A percentile compares a stretch with the other conserved stretches of the same genome.
Conservation (phyloP, 1,139 yeast species). For the Sugiyamaella castrensis region DNA sequence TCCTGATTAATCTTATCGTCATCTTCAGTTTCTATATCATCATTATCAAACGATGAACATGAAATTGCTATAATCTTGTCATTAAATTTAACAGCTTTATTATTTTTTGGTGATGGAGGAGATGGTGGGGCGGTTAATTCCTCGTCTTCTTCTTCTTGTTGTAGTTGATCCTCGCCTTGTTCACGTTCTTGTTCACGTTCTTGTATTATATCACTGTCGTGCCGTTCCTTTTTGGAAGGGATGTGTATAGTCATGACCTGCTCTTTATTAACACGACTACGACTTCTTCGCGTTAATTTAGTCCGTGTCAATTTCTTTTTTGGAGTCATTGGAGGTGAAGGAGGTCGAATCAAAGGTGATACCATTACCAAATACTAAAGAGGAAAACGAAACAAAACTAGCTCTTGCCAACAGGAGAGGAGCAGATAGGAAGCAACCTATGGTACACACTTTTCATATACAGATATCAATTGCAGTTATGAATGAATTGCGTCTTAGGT, state of each 20-base stretch:
- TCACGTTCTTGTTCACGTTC: background rate
- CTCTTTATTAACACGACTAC: background rate
- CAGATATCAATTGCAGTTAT: too few species aligned
- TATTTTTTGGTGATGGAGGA: background rate
- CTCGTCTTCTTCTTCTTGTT: background rate
- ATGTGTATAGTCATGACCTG: background rate
- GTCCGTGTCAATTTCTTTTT: constrained; percentile 3
- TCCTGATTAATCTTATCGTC: too few species aligned
- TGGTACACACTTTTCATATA: too few species aligned
- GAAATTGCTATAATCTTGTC: constrained; percentile 6
- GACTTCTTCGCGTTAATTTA: background rate
- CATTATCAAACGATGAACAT: constrained; percentile 5
- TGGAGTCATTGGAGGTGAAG: constrained; percentile 15
- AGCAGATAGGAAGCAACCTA: too few species aligned
- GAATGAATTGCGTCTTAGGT: too few species aligned
- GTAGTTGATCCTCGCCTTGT: background rate
- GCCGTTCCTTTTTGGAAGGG: background rate
- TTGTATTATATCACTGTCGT: background rate
- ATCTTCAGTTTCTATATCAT: background rate
- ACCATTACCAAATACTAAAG: too few species aligned
- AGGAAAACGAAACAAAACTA: too few species aligned
- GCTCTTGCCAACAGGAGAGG: too few species aligned
- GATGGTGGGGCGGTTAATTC: background rate
- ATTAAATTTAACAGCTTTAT: constrained; percentile 4
- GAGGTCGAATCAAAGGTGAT: background rate